Evolutionary conservation across 163 green algal genomes (phyloP), one percentile per base, ranked within the genome.

Genomic region (Chloromonas sp.): DNA sequence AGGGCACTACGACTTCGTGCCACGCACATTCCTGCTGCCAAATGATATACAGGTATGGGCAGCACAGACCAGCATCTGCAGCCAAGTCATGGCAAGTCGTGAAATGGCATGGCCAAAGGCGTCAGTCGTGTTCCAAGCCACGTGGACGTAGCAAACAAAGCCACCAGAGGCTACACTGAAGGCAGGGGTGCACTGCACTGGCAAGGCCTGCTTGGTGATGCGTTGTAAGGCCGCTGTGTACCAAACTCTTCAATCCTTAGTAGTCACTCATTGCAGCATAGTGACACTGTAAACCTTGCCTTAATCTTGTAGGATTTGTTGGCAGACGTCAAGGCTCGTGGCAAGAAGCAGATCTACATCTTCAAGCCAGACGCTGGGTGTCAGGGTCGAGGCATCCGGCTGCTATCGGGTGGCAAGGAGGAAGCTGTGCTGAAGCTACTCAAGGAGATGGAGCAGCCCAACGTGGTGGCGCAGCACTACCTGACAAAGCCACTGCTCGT

Each of bases 351-450:
- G 60, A 91, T 92, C 1, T 95, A 91, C 86, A 97, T 97, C 79
- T 80, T 96, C 13, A 97, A 97, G 89, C 94, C 94, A 5, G 92
- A 96, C 82, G 91, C 91, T 1, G 94, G 94, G 0, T 96, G 93
- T 83, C 92, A 96, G 90, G 94, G 94, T 60, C 91, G 88, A 14
- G 94, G 94, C 82, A 98, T 98, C 84, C 87, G 87, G 36, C 86
- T 96, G 78, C 85, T 94, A 70, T 81, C 85, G 85, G 85, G 85
- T 36, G 85, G 85, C 85, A 92, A 86, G 60, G 82, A 85, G 84
- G 82, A 85, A 60, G 74, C 71, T 70, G 60, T 85, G 82, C n/a
- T 60, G 59, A 85, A 85, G 60, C 58, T 82, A 70, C 79, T 94
- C 14, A 83, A 85, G 60, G 89, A 93, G 81, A 88, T 93, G 76